phyloP scores from a whole-genome alignment of 2,329 filamentous ascomycete genomes.

The Fusarium zealandicum region DNA sequence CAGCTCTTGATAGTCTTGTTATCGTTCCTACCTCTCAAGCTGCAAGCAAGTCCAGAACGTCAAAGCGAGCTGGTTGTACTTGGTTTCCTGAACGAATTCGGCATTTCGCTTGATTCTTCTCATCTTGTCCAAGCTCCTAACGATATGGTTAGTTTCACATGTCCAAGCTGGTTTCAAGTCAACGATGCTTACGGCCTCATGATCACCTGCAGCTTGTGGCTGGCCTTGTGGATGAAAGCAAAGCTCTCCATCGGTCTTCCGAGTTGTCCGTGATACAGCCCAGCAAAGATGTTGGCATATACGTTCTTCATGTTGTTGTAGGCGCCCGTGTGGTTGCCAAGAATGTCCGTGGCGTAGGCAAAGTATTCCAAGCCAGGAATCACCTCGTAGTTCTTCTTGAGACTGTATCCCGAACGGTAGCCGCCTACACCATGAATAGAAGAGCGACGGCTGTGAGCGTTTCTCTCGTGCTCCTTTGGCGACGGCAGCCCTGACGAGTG shows the following conservation, averaged over 20 bases:
- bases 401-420: slow-evolving; percentile 40
- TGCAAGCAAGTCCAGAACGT: slow-evolving; percentile 95
- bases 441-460: slow-evolving; percentile 56
- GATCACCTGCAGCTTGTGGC: slow-evolving; percentile 70
- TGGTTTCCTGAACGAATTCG: slow-evolving; percentile 52
- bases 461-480: slow-evolving; percentile 59
- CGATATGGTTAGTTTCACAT: neutral
- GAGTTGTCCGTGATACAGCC: slow-evolving; percentile 87
- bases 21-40: slow-evolving; percentile 74
- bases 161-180: neutral
- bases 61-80: slow-evolving; percentile 70
- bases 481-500: slow-evolving; percentile 60
- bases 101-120: slow-evolving; percentile 49
- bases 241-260: slow-evolving; percentile 87
- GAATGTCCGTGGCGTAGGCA: slow-evolving; percentile 82
- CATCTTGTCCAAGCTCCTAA: slow-evolving; percentile 59
- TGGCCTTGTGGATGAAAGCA: slow-evolving; percentile 64
- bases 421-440: slow-evolving; percentile 56
- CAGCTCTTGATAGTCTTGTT: neutral
- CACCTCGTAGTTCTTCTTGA: slow-evolving; percentile 74
- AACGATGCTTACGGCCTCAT: slow-evolving; percentile 71
- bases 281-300: slow-evolving; percentile 83
- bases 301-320: slow-evolving; percentile 84
- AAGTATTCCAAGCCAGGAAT: slow-evolving; percentile 93
- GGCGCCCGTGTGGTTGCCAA: slow-evolving; percentile 81